Evolutionary conservation across 495 filamentous ascomycete species (phyloP), one percentile per base, ranked within the genome.

Genomic region (Sphaerosporella brunnea): DNA sequence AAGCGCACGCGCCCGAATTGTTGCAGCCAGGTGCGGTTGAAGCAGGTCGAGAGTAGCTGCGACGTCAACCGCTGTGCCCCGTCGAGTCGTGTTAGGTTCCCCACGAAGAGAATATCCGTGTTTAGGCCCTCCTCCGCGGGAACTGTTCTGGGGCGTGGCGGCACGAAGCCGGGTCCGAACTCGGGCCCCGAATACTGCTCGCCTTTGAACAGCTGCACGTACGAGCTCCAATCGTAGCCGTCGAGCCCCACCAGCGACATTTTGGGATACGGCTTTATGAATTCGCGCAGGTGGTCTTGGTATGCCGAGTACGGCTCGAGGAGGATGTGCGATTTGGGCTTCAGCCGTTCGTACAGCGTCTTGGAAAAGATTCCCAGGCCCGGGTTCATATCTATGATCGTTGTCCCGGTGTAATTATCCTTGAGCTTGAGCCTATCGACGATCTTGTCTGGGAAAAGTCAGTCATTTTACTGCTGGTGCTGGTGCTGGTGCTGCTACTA

Each of bases 321-420:
- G 41, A 96, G 65, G 24, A 94, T 63, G 68, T 96, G 88, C 0
- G 71, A 75, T 38, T 80, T 74, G 15, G 88, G 88, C 53, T 80
- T 63, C 25, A 96, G 65, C 30, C 68, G 65, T 1, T 84, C 70
- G 56, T 92, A 76, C 3, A 95, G 56, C 53, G 79, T 82, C 3
- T 68, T 65, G 7, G 87, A 94, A 68, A 75, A 82, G 5, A 88
- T 25, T 11, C 84, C 83, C 18, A 60, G 53, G 20, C 82, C 83
- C 0, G 88, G 88, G 65, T 82, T 80, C 32, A 93, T 65, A 56
- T 96, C 88, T 52, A 96, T 66, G 44, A 96, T 70, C 51, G 51
- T 51, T 16, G 55, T 38, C 8, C 47, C 48, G 10, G 49, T 46
- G 34, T 59, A 59, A 35, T 26, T 28, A 4, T 37, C 35, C 15